Evolutionary conservation across 441 rosid species (phyloP).

Genomic region (Gossypium schwendimanii): DNA sequence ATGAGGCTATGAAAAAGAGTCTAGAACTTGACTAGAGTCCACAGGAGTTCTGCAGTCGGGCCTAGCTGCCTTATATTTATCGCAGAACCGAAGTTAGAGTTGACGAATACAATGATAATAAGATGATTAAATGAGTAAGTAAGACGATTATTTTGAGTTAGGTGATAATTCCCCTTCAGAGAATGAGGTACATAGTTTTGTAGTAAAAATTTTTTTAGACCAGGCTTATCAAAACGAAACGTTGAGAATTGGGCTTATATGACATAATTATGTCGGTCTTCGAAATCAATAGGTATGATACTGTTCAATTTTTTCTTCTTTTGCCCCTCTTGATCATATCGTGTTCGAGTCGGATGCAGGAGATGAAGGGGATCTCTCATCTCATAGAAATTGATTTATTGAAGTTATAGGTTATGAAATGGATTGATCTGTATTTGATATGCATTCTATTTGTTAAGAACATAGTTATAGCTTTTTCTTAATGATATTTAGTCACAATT

Average conservation of each 20-base stretch:
- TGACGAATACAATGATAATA: slow-evolving; percentile 19
- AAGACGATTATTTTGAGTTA: slow-evolving; percentile 27
- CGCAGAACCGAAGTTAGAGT: slow-evolving; percentile 15
- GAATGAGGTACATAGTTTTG: slow-evolving; percentile 31
- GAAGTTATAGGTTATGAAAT: background rate
- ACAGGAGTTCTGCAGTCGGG: background rate
- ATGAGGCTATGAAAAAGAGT: slow-evolving; percentile 76
- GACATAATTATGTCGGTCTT: slow-evolving; percentile 11
- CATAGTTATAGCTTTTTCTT: background rate
- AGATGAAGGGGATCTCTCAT: background rate
- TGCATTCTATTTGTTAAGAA: background rate
- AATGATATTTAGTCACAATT: background rate
- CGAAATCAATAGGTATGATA: slow-evolving; percentile 3
- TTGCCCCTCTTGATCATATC: background rate
- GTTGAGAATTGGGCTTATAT: slow-evolving; percentile 20
- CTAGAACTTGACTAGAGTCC: slow-evolving; percentile 38
- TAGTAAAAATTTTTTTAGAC: slow-evolving; percentile 7
- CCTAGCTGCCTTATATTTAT: slow-evolving; percentile 6
- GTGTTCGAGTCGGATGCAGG: background rate
- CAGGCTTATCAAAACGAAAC: slow-evolving; percentile 21
- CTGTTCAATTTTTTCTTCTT: background rate
- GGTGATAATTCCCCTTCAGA: slow-evolving; percentile 26
- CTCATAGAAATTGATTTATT: background rate
- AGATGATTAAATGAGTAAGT: slow-evolving; percentile 20
- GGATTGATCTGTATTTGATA: background rate